Evolutionary conservation across 345 rosid genomes (phyloP).

Genomic region (Rhodomyrtus tomentosa): DNA sequence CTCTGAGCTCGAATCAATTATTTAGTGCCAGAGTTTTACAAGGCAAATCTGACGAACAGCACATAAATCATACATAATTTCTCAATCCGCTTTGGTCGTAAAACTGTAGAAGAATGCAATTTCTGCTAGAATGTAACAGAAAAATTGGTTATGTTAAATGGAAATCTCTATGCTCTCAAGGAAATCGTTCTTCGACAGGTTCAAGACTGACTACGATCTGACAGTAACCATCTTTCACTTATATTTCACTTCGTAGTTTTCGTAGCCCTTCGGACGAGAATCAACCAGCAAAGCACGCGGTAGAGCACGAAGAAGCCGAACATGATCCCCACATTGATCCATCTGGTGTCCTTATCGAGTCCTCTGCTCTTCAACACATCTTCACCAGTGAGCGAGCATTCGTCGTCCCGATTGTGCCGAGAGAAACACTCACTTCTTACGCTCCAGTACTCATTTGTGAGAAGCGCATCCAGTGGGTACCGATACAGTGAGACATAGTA

Average conservation of each 20-base stretch:
- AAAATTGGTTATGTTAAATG: neutral
- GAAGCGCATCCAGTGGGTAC: conserved; percentile 69
- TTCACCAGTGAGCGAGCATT: conserved; percentile 53
- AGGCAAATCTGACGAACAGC: neutral
- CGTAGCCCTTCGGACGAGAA: conserved; percentile 58
- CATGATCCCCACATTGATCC: conserved; percentile 83
- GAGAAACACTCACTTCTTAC: conserved; percentile 49
- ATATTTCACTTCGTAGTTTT: conserved; percentile 32
- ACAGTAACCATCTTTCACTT: conserved; percentile 3
- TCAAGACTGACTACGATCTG: neutral
- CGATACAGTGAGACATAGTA: conserved; percentile 75
- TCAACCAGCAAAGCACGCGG: conserved; percentile 71
- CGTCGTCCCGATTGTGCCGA: conserved; percentile 10
- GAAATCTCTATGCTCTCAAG: neutral
- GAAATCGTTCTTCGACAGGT: neutral
- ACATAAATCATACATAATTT: neutral
- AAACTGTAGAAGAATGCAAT: neutral
- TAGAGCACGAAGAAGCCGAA: conserved; percentile 73
- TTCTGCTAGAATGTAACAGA: neutral
- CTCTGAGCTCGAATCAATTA: neutral
- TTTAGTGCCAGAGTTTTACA: neutral
- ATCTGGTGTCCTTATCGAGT: conserved; percentile 51
- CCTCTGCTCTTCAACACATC: conserved; percentile 71
- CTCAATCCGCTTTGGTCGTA: neutral
- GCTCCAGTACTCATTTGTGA: conserved; percentile 83